These are phyloP conservation scores for Heliocybe sulcata DNA, from an alignment of 1,284 basidiomycete species.

Conservation along the genomic window DNA sequence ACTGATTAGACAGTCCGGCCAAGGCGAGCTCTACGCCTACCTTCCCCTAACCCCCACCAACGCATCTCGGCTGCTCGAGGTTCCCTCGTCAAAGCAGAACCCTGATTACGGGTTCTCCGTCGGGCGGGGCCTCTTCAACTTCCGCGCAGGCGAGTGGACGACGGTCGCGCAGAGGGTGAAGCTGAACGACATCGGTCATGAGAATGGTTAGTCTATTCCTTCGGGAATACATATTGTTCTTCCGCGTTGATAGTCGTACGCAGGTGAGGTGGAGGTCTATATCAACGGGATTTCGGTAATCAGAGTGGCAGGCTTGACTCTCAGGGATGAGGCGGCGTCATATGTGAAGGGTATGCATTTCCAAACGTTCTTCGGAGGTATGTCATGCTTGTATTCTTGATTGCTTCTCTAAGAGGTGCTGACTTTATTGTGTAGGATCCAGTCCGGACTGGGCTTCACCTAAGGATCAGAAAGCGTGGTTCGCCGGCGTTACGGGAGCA, in stretches of 20 bases:
- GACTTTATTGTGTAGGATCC: slow-evolving; percentile 29
- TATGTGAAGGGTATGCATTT: slow-evolving; percentile 55
- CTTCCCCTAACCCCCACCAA: slow-evolving; percentile 40
- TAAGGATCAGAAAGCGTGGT: slow-evolving; percentile 57
- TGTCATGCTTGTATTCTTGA: slow-evolving; percentile 8
- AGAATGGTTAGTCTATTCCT: slow-evolving; percentile 29
- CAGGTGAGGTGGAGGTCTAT: slow-evolving; percentile 53
- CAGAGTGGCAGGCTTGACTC: slow-evolving; percentile 29
- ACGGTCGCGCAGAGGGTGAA: slow-evolving; percentile 55
- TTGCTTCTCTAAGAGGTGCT: neutral
- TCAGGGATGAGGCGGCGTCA: slow-evolving; percentile 34
- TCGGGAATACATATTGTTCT: neutral
- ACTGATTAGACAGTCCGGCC: slow-evolving; percentile 27
- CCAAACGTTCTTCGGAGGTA: slow-evolving; percentile 73
- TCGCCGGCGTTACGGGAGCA: slow-evolving; percentile 49
- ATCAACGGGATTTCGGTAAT: slow-evolving; percentile 47
- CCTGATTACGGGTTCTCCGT: slow-evolving; percentile 54
- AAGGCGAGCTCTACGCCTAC: slow-evolving; percentile 55
- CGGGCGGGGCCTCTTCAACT: slow-evolving; percentile 44
- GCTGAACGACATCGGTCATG: slow-evolving; percentile 43
- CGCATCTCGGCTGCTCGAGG: slow-evolving; percentile 29
- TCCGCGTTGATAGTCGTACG: neutral
- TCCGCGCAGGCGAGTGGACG: slow-evolving; percentile 44
- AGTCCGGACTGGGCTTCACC: slow-evolving; percentile 55
- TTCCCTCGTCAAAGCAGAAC: slow-evolving; percentile 42